phyloP scores from a whole-genome alignment of 2,329 filamentous ascomycete species.

The Leptoxyphium fumago region DNA sequence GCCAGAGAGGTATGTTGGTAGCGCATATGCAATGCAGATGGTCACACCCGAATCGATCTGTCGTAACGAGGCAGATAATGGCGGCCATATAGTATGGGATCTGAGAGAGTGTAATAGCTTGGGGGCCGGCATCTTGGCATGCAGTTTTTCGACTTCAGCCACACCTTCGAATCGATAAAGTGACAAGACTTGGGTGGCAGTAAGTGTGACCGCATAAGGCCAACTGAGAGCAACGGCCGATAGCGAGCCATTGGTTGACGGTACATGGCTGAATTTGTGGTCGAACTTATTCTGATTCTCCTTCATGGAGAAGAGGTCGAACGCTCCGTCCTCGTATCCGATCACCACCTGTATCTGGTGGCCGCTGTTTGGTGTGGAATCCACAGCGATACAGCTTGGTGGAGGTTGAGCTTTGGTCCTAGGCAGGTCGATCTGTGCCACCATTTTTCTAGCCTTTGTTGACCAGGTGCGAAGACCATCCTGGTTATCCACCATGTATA shows the following conservation, averaged over 20 bases:
- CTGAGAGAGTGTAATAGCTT: constrained; percentile 61
- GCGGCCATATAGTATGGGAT: constrained; percentile 64
- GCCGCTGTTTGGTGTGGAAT: constrained; percentile 20
- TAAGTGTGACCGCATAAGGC: constrained; percentile 69
- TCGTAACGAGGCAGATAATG: constrained; percentile 72
- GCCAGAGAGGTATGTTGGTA: constrained; percentile 59
- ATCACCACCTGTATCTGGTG: constrained; percentile 37
- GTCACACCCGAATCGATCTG: constrained; percentile 47
- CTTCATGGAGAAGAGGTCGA: constrained; percentile 53
- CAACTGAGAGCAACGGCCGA: constrained; percentile 56
- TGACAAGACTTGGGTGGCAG: constrained; percentile 56
- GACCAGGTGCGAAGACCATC: constrained; percentile 69
- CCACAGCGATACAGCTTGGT: constrained; percentile 54
- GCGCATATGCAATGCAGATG: constrained; percentile 77
- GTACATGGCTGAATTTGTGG: constrained; percentile 43
- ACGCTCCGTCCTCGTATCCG: constrained; percentile 58
- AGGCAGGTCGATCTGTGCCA: constrained; percentile 34
- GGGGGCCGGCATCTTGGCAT: constrained; percentile 24
- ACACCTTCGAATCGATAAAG: constrained; percentile 49
- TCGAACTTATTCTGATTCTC: constrained; percentile 29
- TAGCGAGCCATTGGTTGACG: constrained; percentile 50
- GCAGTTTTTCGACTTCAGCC: not conserved
- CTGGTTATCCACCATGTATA: constrained; percentile 58
- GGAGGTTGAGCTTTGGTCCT: constrained; percentile 3
- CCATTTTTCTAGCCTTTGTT: constrained; percentile 39